Base-by-base conservation (phyloP, 441 rosid species). In the Eutrema salsugineum region DNA sequence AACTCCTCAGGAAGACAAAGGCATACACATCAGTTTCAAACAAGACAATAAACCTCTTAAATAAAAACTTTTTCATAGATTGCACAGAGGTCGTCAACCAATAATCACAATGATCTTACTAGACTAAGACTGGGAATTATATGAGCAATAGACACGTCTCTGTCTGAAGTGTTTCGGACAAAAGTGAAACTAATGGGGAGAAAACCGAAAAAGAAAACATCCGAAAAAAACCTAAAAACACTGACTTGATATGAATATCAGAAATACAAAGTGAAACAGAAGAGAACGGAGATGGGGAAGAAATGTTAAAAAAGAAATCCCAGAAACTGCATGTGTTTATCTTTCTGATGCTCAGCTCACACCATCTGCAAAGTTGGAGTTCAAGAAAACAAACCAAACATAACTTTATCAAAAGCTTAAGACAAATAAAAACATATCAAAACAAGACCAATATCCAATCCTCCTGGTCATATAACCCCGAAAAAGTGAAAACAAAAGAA, bases 311-410 rank as follows among this genome's bases (percentile, higher is more conserved):
- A 61, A 0, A 10, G 27, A 55, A 70, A 71, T 27, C 60, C 83
- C 71, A 59, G 78, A 82, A 24, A 71, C 70, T 71, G 81, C 79
- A 77, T 77, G 69, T 51, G 69, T 51, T 54, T 67, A 78, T 72
- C 71, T 58, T 80, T 85, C 79, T 77, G 80, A 83, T 78, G 84
- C 86, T 77, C 78, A 60, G 84, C 84, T 56, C 78, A 76, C 80
- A 74, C 72, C 80, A 85, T 87, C 92, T 87, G 90, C 90, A 85
- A 82, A 70, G 80, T 82, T 54, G 63, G 77, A 81, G 77, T 75
- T 79, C 87, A 81, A 68, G 69, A 56, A 77, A 64, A 76, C 46
- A 72, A 79, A 58, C 38, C 40, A 76, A 76, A 76, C 71, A 63
- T 12, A 60, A 50, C 24, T 50, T 58, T 33, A 59, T 22, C 35